Base-by-base conservation (phyloP, 257 asterid species). In the Solanum sparsipilum region DNA sequence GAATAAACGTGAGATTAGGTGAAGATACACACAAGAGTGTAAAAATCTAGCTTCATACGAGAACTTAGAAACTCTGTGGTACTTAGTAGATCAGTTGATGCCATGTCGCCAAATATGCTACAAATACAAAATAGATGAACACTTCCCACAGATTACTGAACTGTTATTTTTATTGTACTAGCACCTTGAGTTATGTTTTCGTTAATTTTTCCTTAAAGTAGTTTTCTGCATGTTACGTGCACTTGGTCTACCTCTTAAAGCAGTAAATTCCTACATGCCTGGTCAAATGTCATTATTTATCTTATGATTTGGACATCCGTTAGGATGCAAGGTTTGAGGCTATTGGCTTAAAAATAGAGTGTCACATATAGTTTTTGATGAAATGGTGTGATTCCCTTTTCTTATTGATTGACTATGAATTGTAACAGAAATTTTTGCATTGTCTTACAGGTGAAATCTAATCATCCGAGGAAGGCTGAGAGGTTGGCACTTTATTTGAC, bases 401-500 rank as follows among this genome's bases (percentile, higher is more conserved):
- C 23, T 52, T 34, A 29, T 67, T 78, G 71, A 63, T 89, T 58
- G 78, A 60, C 86, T 88, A 27, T 31, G 78, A 84, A 46, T 82
- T 89, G n/a, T 87, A 52, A 41, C 65, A 34, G 67, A 71, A 86
- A 12, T 90, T 25, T 86, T 89, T 89, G 71, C 70, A 83, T 88
- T 84, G 84, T 87, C 90, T 79, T 84, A 35, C 92, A 96, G 98
- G 95, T 63, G 25, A 71, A 82, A 56, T 68, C 93, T 38, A 89
- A 86, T 79, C 90, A 87, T 7, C 81, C 94, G 48, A 92, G 89
- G 86, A 93, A 89, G 89, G 52, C 93, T 68, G 86, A 83, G 88
- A 89, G 94, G 94, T 92, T 65, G 20, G 87, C 79, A 58, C 72
- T 85, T 71, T 82, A 74, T 84, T 72, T 68, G 25, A 65, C 86